phyloP scores from a whole-genome alignment of 2,329 filamentous ascomycete species.

The Neonectria sp. region DNA sequence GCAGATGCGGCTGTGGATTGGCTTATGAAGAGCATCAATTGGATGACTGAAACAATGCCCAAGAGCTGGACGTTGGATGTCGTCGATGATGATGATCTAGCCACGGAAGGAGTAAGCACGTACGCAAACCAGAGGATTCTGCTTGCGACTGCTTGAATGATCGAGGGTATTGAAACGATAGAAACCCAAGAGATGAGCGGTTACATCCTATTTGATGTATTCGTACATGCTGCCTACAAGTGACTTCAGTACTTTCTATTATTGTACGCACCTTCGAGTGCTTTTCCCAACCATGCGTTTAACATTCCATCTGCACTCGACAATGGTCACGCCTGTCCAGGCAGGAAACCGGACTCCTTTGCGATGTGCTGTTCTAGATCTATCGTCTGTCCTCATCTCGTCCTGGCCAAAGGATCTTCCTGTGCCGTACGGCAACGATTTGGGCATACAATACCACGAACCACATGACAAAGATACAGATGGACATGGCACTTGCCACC shows the following conservation, averaged over 20 bases:
- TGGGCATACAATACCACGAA: constrained; percentile 43
- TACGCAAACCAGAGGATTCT: constrained; percentile 26
- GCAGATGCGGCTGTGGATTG: neutral
- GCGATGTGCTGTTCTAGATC: neutral
- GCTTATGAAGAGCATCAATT: neutral
- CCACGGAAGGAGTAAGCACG: constrained; percentile 38
- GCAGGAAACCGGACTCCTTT: neutral
- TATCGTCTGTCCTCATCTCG: constrained; percentile 43
- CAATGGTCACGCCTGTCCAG: neutral
- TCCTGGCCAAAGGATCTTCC: constrained; percentile 47
- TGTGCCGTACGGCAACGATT: constrained; percentile 37
- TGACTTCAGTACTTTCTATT: neutral
- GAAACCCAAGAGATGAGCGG: neutral
- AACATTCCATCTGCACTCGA: neutral
- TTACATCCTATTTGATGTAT: neutral
- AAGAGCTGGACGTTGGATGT: constrained; percentile 33
- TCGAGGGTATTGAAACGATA: no score
- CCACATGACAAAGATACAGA: constrained; percentile 42
- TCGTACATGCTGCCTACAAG: neutral
- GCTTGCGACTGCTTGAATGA: neutral
- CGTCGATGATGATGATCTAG: constrained; percentile 43
- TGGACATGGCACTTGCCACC: constrained; percentile 43
- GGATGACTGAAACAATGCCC: constrained; percentile 16
- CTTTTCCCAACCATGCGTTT: neutral
- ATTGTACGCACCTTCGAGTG: neutral